Evolutionary conservation across 2,329 filamentous ascomycete species (phyloP).

Genomic region (Bipolaris victoriae): DNA sequence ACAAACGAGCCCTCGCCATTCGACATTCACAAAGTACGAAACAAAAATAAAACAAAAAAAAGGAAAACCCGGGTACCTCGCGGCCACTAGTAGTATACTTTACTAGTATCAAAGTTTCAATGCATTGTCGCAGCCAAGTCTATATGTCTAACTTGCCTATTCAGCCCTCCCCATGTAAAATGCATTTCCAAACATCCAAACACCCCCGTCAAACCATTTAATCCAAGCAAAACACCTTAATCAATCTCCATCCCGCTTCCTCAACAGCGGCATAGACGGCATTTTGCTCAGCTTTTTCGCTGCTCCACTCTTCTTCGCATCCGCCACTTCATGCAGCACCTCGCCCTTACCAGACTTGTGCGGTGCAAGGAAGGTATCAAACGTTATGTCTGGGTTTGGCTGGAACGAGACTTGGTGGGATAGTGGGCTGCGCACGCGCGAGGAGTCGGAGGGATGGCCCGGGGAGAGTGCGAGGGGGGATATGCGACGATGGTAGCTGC

Average conservation of each 20-base stretch:
- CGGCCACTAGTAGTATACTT: too few species aligned
- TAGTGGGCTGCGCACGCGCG: conserved; percentile 22
- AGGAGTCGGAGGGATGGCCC: not conserved
- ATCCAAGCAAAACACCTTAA: not conserved
- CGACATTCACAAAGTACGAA: too few species aligned
- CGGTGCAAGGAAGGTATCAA: conserved; percentile 35
- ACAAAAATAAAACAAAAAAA: too few species aligned
- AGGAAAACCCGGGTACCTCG: too few species aligned
- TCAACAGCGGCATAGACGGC: conserved; percentile 8
- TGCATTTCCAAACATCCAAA: too few species aligned
- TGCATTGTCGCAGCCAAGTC: too few species aligned
- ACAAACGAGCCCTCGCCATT: too few species aligned
- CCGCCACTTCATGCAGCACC: conserved; percentile 18
- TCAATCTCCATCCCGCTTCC: not conserved
- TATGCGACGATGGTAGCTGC: not conserved
- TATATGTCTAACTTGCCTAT: too few species aligned
- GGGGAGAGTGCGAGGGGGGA: conserved; percentile 4
- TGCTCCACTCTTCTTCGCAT: conserved; percentile 18
- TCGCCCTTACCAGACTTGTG: conserved; percentile 37
- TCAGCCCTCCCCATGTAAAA: too few species aligned
- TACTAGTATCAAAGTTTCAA: too few species aligned
- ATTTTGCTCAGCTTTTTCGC: not conserved
- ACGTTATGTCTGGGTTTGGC: conserved; percentile 26
- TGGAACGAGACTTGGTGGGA: conserved; percentile 12
- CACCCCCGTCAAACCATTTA: too few species aligned